Conservation (phyloP, 192 early-diverging fungal genomes). For the Cetraspora pellucida region DNA sequence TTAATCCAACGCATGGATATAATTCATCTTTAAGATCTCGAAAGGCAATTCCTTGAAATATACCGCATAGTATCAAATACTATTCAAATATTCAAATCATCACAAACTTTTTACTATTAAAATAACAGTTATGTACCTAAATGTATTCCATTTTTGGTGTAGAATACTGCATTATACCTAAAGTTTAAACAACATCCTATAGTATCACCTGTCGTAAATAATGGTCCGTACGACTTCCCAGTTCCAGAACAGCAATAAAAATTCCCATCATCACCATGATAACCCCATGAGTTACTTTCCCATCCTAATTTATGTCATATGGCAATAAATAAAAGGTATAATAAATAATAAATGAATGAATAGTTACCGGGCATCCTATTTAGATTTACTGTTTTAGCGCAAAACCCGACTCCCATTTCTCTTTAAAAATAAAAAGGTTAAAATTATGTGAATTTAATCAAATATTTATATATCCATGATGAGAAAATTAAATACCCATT, state of each 20-base stretch:
- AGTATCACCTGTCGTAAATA: conserved; percentile 88
- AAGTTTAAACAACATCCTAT: conserved; percentile 96
- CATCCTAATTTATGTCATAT: neutral
- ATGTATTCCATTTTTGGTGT: conserved; percentile 88
- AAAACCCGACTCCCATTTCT: neutral
- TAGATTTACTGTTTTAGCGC: neutral
- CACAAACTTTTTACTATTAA: too few relatives aligned
- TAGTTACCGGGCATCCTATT: neutral
- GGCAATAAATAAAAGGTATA: neutral
- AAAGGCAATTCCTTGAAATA: conserved; percentile 39
- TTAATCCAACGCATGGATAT: conserved; percentile 75
- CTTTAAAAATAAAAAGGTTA: neutral
- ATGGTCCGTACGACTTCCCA: conserved; percentile 84
- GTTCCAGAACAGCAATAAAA: conserved; percentile 74
- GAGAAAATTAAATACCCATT: neutral
- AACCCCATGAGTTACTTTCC: conserved; percentile 79
- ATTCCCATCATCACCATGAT: conserved; percentile 96
- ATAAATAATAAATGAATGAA: neutral
- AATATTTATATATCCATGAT: neutral
- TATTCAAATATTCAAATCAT: too few relatives aligned
- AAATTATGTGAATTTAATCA: neutral
- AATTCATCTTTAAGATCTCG: conserved; percentile 51
- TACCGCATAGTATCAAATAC: too few relatives aligned
- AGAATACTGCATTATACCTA: conserved; percentile 72
- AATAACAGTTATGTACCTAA: conserved; percentile 48